Base-by-base conservation (phyloP, 345 rosid species). In the Sapria himalayana region DNA sequence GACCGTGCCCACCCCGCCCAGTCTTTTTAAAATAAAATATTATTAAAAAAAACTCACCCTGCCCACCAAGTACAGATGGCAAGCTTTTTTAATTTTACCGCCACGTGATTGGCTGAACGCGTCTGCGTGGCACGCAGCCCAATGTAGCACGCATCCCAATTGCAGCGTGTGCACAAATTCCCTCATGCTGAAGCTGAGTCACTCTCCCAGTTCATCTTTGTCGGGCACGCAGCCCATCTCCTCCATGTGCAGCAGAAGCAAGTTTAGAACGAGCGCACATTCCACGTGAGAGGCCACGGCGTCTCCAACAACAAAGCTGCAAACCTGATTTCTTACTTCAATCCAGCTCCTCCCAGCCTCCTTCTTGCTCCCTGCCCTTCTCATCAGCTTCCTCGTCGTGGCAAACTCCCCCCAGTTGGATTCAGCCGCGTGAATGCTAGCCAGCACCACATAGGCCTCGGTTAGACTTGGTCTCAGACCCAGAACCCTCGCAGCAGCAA, bases 271-370 rank as follows among this genome's bases (percentile, higher is more conserved):
- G 23, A 53, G 65, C 8, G 63, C 72, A 9, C 48, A 52, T 37
- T 46, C 59, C 17, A 51, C 54, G 21, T 43, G 48, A 37, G 63
- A 63, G 22, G 68, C 69, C 23, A 33, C 43, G 61, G 66, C 72
- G 37, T 70, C 78, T 22, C 57, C 61, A 31, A 61, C 86, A 17
- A 77, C 70, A 33, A 81, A 73, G 51, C 81, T 63, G 49, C 50
- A 53, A 35, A 73, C 73, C 43, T 67, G 69, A 46, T 76, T 67
- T 43, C 66, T 62, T 19, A 81, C 51, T 54, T 69, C 72, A 16
- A 76, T 76, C 94, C 98, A 78, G 54, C 93, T 89, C 61, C 67
- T 71, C 38, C 93, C 95, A 2, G 67, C 63, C 61, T 78, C 94
- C 59, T 86, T 86, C 50, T 64, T 76, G 50, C 51, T 65, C 41